phyloP scores from a whole-genome alignment of 768 basidiomycete species.

The Hypholoma fasciculare region DNA sequence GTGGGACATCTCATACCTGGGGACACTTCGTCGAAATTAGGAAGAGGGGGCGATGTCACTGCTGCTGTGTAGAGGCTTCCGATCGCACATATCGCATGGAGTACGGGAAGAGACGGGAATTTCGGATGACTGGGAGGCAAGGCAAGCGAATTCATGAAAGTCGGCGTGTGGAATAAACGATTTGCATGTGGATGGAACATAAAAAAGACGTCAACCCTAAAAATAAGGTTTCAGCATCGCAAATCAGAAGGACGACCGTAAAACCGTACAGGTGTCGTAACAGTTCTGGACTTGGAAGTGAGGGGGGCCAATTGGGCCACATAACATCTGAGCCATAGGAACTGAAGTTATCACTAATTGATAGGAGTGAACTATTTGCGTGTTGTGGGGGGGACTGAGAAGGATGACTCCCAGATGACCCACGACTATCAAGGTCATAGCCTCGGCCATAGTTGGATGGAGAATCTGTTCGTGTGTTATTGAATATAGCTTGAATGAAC shows the following conservation, averaged over 20 bases:
- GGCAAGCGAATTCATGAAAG: slow-evolving; percentile 63
- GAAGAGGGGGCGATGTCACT: slow-evolving; percentile 54
- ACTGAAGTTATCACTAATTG: slow-evolving; percentile 10
- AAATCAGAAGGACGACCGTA: neutral
- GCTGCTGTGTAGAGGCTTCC: slow-evolving; percentile 76
- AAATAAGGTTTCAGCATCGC: neutral
- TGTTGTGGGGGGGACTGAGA: slow-evolving; percentile 26
- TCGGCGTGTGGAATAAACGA: slow-evolving; percentile 66
- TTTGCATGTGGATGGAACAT: slow-evolving; percentile 72
- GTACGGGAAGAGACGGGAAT: slow-evolving; percentile 69
- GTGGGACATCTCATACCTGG: slow-evolving; percentile 33
- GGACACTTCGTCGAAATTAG: slow-evolving; percentile 47
- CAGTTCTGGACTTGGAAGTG: slow-evolving; percentile 61
- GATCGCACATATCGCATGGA: slow-evolving; percentile 87
- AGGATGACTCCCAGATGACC: slow-evolving; percentile 18
- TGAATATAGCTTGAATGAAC: neutral
- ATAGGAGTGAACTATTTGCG: slow-evolving; percentile 12
- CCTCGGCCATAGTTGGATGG: slow-evolving; percentile 1
- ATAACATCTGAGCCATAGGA: slow-evolving; percentile 38
- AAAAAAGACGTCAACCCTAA: slow-evolving; percentile 79
- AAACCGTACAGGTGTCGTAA: slow-evolving; percentile 63
- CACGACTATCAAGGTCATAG: slow-evolving; percentile 8
- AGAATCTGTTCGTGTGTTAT: neutral
- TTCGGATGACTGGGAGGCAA: slow-evolving; percentile 68
- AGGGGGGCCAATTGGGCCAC: slow-evolving; percentile 61